These are phyloP conservation scores for Perkinsus chesapeaki DNA, from an alignment of 169 alveolate genomes.

Conservation along the genomic window DNA sequence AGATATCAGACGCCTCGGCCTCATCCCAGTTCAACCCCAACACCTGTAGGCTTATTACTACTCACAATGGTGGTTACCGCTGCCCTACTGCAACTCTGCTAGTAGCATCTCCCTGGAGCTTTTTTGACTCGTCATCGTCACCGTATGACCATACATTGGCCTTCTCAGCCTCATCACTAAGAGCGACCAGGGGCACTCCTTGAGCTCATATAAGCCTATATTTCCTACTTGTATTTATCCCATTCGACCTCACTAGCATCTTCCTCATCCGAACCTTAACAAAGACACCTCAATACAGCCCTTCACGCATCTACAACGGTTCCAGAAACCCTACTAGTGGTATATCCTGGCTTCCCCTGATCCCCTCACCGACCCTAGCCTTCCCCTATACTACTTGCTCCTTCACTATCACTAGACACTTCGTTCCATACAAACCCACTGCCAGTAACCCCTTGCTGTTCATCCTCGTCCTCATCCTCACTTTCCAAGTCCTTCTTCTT, in stretches of 20 bases:
- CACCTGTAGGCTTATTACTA: not conserved
- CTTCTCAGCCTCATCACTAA: not conserved
- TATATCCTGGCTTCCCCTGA: too few relatives aligned
- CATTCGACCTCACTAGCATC: not conserved
- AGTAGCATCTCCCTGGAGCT: not conserved
- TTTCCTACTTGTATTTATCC: not conserved
- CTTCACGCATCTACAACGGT: too few relatives aligned
- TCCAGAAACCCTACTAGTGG: too few relatives aligned
- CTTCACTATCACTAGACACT: not conserved
- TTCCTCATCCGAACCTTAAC: not conserved
- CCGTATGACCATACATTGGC: not conserved
- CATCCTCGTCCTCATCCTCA: not conserved
- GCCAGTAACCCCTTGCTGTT: not conserved
- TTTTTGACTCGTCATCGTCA: not conserved
- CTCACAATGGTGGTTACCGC: not conserved
- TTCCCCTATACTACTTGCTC: not conserved
- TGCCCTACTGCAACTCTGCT: not conserved
- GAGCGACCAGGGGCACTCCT: not conserved
- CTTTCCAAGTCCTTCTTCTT: not conserved
- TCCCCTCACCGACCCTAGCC: too few relatives aligned
- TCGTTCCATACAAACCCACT: not conserved
- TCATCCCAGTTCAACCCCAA: conserved; percentile 74
- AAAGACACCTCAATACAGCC: too few relatives aligned
- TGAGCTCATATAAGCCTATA: not conserved
- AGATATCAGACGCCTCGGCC: conserved; percentile 63